A percentile compares a stretch with the other conserved stretches of the same genome.
phyloP scores from a whole-genome alignment of 2,329 filamentous ascomycete species.

The Monilinia aucupariae region DNA sequence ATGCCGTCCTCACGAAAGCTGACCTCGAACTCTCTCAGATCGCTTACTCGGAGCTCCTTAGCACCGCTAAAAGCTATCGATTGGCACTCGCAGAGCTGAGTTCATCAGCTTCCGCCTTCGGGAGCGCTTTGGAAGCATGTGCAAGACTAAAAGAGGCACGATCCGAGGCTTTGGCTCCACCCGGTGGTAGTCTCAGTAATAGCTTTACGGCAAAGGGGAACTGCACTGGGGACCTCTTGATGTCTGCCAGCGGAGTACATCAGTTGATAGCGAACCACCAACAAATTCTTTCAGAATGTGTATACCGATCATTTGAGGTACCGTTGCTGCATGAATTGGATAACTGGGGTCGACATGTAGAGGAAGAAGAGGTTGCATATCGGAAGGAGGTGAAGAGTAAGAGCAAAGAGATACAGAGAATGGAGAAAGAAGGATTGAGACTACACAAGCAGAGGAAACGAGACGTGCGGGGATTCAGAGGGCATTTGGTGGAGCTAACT shows the following conservation, averaged over 20 bases:
- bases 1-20: constrained; percentile 56
- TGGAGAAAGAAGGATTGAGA: constrained; percentile 61
- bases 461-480: constrained; percentile 57
- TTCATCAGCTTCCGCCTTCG: constrained; percentile 57
- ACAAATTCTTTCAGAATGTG: constrained; percentile 63
- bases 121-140: constrained; percentile 59
- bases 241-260: constrained; percentile 59
- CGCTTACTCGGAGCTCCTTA: constrained; percentile 57
- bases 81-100: constrained; percentile 56
- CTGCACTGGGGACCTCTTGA: constrained; percentile 58
- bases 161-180: constrained; percentile 48
- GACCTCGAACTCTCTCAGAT: constrained; percentile 59
- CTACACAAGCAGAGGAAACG: constrained; percentile 53
- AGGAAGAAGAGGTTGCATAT: constrained; percentile 60
- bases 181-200: constrained; percentile 28
- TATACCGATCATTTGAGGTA: constrained; percentile 63
- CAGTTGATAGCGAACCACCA: constrained; percentile 65
- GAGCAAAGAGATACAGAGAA: constrained; percentile 54
- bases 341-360: constrained; percentile 56
- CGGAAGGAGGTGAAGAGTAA: constrained; percentile 49
- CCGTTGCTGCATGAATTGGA: constrained; percentile 65
- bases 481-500: constrained; percentile 59
- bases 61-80: constrained; percentile 59
- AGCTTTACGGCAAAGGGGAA: constrained; percentile 46
- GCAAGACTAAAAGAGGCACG: constrained; percentile 63